These are phyloP conservation scores for Mycocalia duriaeana DNA, from an alignment of 1,284 basidiomycete species.

Conservation along the genomic window DNA sequence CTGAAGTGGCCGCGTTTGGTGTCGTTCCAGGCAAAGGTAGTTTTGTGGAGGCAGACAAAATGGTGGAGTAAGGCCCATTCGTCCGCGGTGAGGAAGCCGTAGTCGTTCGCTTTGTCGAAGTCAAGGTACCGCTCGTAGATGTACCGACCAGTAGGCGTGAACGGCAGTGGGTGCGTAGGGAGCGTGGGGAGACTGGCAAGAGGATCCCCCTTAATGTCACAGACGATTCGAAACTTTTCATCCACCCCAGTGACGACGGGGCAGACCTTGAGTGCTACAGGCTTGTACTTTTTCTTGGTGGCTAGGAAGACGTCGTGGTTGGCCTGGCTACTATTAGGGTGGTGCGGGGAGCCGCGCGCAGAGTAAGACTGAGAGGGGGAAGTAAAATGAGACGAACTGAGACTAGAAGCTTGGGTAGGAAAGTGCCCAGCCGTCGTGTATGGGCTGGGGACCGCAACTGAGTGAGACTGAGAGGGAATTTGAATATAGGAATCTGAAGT, in stretches of 20 bases:
- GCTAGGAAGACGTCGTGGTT: neutral
- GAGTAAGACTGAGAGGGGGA: neutral
- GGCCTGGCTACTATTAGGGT: neutral
- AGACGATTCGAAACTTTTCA: neutral
- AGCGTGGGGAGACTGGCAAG: neutral
- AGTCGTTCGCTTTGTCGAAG: neutral
- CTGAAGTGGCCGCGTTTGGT: neutral
- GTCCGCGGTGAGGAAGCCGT: neutral
- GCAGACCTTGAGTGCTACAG: neutral
- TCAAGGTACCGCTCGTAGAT: neutral
- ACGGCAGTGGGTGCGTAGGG: neutral
- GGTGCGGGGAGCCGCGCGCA: neutral
- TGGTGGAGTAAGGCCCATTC: neutral
- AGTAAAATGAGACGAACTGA: neutral
- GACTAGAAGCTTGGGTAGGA: neutral
- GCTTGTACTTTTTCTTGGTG: too few species aligned
- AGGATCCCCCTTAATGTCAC: neutral
- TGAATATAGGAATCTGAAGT: too few species aligned
- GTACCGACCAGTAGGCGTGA: neutral
- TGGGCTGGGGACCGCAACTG: neutral
- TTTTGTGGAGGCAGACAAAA: neutral
- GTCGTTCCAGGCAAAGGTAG: neutral
- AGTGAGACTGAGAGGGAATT: too few species aligned
- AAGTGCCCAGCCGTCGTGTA: constrained; percentile 1
- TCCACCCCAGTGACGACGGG: neutral